Evolutionary conservation across 768 basidiomycete species (phyloP), one percentile per base, ranked within the genome.

Genomic region (Chiua virens): DNA sequence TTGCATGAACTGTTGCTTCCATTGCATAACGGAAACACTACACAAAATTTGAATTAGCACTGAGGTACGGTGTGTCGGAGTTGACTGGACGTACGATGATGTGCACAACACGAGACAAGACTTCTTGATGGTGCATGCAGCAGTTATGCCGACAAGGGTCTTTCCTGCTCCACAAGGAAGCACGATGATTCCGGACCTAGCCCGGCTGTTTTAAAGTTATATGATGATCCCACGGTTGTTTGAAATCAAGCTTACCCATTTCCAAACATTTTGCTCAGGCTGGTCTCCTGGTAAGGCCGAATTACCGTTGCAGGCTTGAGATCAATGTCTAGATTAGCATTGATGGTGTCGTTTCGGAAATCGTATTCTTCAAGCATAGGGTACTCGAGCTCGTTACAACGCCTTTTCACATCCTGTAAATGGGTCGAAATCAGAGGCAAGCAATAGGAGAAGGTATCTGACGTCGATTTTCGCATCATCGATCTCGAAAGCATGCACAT

Each of bases 291-390:
- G 71, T 99, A 99, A 14, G 97, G 93, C 48, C 97, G 82, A 65
- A 99, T 97, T 54, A 96, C 89, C 3, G 97, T 98, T 32, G 93
- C 89, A 3, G 97, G 97, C 68, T 99, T 99, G 47, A 99, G 81
- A 70, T 99, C 97, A 50, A 99, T 99, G 65, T 99, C 97, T 40
- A 99, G 79, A 70, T 98, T 96, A 25, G 97, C 82, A 65, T 99
- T 99, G 58, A 94, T 75, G 0, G 91, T 93, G 67, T 99, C 97
- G 65, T 98, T 96, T 38, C 95, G 80, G 77, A 98, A 99, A 70
- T 99, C 97, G 65, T 99, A 99, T 72, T 99, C 97, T 68, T 99
- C 97, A 39, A 99, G 78, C 86, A 98, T 97, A 8, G 97, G 97
- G 58, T 95, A 92, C 65, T 98, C 94, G 35, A 98, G 79, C 60